These are phyloP conservation scores for Marchantia polymorpha DNA, from an alignment of 225 moss, liverwort and hornwort species.

Conservation along the genomic window DNA sequence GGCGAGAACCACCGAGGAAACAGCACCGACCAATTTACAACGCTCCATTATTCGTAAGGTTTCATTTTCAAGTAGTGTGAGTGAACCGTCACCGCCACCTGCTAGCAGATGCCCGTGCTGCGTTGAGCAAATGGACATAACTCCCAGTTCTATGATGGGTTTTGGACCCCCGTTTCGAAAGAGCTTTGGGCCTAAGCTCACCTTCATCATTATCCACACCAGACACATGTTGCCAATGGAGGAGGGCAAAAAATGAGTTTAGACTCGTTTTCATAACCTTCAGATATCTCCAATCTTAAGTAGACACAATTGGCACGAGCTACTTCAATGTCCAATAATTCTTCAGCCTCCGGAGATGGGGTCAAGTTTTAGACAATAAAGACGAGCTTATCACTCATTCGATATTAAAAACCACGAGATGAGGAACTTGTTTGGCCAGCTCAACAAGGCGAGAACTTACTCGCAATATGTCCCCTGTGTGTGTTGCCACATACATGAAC, in stretches of 20 bases:
- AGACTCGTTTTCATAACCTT: not conserved
- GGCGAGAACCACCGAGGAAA: slow-evolving; percentile 65
- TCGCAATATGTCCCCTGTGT: slow-evolving; percentile 80
- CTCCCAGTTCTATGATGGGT: slow-evolving; percentile 59
- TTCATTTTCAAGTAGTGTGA: slow-evolving; percentile 67
- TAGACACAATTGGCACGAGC: not conserved
- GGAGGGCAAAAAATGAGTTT: not conserved
- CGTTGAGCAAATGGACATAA: slow-evolving; percentile 66
- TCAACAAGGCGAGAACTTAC: slow-evolving; percentile 23
- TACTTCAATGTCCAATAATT: not conserved
- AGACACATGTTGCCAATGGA: not conserved
- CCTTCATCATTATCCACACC: slow-evolving; percentile 32
- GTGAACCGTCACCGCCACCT: slow-evolving; percentile 82
- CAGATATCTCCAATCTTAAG: not conserved
- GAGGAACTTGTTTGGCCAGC: too few species aligned
- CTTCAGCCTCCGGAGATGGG: not conserved
- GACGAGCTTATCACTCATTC: too few species aligned
- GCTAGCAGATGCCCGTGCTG: slow-evolving; percentile 71
- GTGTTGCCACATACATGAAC: slow-evolving; percentile 88
- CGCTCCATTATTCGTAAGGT: slow-evolving; percentile 51
- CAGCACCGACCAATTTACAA: slow-evolving; percentile 61
- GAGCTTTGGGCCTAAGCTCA: slow-evolving; percentile 81
- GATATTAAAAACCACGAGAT: too few species aligned
- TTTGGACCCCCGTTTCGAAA: slow-evolving; percentile 70
- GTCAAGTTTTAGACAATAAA: too few species aligned